Evolutionary conservation across 345 rosid genomes (phyloP), one percentile per base, ranked within the genome.

Genomic region (Eucalyptus leucophloia): DNA sequence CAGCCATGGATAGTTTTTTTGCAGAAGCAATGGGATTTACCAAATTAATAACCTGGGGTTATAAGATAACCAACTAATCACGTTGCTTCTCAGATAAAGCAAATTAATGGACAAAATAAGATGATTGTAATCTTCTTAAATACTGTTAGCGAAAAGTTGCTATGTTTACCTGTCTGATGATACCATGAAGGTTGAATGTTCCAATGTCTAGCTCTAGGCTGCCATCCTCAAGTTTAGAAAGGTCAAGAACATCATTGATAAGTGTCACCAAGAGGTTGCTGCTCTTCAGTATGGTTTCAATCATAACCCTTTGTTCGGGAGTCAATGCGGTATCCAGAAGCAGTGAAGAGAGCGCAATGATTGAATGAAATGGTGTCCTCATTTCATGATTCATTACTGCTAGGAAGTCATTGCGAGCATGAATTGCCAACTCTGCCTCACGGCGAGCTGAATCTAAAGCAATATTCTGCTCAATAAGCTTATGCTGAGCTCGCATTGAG

Each of bases 341-440:
- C 88, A 98, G 99, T 28, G 99, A 97, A 85, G 98, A 98, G 60
- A 97, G 88, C 49, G 99, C 95, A 91, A 97, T 96, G 87, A 95
- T 92, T 88, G 99, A 98, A 91, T 96, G 98, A 95, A 95, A 96
- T 42, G 98, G 98, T 56, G 98, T 98, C 91, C 98, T 95, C 99
- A 98, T 98, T 91, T 98, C 99, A 90, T 97, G 99, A 94, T 97
- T 98, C 99, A 98, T 97, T 90, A 98, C 99, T 42, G 98, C 95
- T 51, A 96, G 96, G 93, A 97, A 98, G 92, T 98, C 99, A 90
- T 98, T 98, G 89, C 97, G 96, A 88, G 99, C 99, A 95, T 94
- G 97, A 44, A 97, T 94, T 50, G 99, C 98, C 92, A 88, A 91
- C 95, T 98, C 99, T 89, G 98, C 99, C 87, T 98, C 99, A 65